Evolutionary conservation across 179 eudicot genomes (phyloP).

Genomic region (Dionaea muscipula): DNA sequence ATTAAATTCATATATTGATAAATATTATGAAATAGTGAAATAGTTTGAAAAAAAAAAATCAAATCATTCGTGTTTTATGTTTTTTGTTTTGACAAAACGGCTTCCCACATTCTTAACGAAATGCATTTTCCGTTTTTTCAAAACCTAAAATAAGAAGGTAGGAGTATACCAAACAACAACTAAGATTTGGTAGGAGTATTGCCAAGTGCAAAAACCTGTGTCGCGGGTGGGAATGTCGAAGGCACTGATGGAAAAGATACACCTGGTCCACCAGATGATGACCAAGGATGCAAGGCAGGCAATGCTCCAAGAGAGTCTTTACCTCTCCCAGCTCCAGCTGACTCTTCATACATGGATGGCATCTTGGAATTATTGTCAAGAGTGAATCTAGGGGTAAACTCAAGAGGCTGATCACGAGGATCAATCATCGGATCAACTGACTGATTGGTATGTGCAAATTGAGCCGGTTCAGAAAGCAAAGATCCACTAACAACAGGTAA

Average conservation of each 20-base stretch:
- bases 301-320: constrained; percentile 23
- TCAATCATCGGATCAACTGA: constrained; percentile 23
- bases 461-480: constrained; percentile 34
- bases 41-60: no score
- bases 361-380: constrained; percentile 36
- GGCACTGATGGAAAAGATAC: constrained; percentile 48
- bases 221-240: constrained; percentile 36
- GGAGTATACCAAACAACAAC: no score
- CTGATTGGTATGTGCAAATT: constrained; percentile 34
- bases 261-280: constrained; percentile 35
- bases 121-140: no score
- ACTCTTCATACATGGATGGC: constrained; percentile 33
- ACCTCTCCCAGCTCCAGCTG: constrained; percentile 29
- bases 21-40: no score
- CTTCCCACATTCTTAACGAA: no score
- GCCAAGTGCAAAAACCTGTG: constrained; percentile 37
- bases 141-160: no score
- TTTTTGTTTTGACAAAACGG: no score
- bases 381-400: constrained; percentile 43
- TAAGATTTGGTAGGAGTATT: constrained; percentile 1
- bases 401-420: constrained; percentile 64
- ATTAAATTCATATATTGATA: no score
- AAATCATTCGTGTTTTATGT: no score
- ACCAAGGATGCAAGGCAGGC: constrained; percentile 52
- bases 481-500: constrained; percentile 31